Evolutionary conservation across 768 basidiomycete genomes (phyloP), one percentile per base, ranked within the genome.

Genomic region (Kwoniella dendrophila): DNA sequence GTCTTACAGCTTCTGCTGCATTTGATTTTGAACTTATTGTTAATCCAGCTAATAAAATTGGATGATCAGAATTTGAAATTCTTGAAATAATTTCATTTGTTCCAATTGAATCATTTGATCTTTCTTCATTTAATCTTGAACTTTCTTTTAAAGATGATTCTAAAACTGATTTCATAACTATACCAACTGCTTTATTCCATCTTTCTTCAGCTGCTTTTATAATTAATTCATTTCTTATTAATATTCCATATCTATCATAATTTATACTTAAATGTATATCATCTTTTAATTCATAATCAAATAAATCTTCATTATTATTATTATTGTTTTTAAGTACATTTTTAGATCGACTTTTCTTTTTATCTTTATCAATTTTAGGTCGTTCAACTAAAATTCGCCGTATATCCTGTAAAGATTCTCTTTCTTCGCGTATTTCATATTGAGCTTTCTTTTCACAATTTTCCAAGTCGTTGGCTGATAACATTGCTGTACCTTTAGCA

Each of bases 171-270:
- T 84, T 84, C 52, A 95, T 80, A 2, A 95, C 88, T 3, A 83
- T 72, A 4, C 86, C 89, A 2, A 90, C 86, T 8, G 85, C 83
- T 29, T 84, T 81, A 68, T 97, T 97, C 80, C 85, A 95, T 38
- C 90, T 86, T 69, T 92, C 89, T 64, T 83, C 82, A 0, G 85
- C 90, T 11, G 90, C 88, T 38, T 83, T 82, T 60, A 87, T 86
- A 49, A 97, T 85, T 48, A 97, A 82, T 73, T 87, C 83, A 80
- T 96, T 95, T 43, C 95, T 88, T 54, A 96, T 86, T 69, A 90
- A 87, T 32, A 91, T 82, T 67, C 89, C 87, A 79, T 93, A 95
- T 70, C 86, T 88, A 68, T 92, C 88, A 74, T 87, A 90, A 80
- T 97, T 97, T 49, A 97, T 84, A 49, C 90, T 86, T 74, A 96